Conservation (phyloP, 352 stramenopile genomes). For the Globisporangium nunn region DNA sequence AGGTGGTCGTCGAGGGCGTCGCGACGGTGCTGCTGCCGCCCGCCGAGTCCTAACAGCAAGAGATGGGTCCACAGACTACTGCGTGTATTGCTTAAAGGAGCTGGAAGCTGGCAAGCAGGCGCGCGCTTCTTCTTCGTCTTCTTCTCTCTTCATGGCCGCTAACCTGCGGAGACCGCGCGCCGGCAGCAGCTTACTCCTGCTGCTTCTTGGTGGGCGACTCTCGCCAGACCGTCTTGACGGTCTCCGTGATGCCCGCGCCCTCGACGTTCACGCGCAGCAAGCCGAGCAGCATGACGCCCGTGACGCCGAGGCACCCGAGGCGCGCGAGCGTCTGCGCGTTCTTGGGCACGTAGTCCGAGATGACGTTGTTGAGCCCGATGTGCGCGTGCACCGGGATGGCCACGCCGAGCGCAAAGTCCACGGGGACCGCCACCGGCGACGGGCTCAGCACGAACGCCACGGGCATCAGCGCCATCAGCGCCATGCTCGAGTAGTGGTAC, state of each 20-base stretch:
- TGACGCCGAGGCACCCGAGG: conserved; percentile 64
- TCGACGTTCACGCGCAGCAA: conserved; percentile 81
- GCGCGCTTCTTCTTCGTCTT: too few relatives aligned
- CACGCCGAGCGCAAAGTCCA: conserved; percentile 76
- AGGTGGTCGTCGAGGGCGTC: conserved; percentile 55
- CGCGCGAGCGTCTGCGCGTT: conserved; percentile 41
- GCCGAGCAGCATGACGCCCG: conserved; percentile 74
- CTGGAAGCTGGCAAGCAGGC: too few relatives aligned
- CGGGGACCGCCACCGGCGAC: conserved; percentile 56
- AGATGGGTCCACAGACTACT: too few relatives aligned
- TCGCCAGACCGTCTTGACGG: conserved; percentile 82
- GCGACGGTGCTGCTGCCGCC: conserved; percentile 60
- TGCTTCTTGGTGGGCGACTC: conserved; percentile 62
- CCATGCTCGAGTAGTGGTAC: conserved; percentile 53
- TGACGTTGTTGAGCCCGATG: conserved; percentile 93
- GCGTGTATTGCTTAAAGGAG: too few relatives aligned
- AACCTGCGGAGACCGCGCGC: too few relatives aligned
- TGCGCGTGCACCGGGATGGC: conserved; percentile 87
- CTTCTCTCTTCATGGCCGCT: too few relatives aligned
- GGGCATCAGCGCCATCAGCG: conserved; percentile 50
- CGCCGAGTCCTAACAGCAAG: background rate
- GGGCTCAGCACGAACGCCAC: conserved; percentile 72
- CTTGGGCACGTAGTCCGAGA: conserved; percentile 93
- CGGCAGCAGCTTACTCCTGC: conserved; percentile 15
- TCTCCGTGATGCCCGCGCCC: conserved; percentile 80